Evolutionary conservation across 345 rosid species (phyloP), one percentile per base, ranked within the genome.

Genomic region (Geranium brycei): DNA sequence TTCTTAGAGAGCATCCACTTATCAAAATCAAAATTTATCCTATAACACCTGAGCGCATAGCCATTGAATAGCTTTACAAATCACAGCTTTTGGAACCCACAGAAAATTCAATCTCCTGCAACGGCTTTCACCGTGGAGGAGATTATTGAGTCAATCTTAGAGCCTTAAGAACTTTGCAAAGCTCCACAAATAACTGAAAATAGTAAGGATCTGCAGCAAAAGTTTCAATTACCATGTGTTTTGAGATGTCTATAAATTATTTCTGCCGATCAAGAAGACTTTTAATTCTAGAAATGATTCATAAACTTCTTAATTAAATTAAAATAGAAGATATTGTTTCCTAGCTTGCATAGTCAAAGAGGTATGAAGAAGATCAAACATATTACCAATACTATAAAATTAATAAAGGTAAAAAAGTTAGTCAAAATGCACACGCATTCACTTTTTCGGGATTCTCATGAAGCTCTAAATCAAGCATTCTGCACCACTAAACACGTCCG

Each of bases 171-270:
- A 63, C 23, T 41, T 62, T 30, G 38, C 51, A 6, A 65, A 58
- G 56, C 69, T 60, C 55, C 73, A 61, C 61, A 67, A 71, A 32
- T 28, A 76, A 57, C 17, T 28, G 7, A 62, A 60, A 31, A 56
- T 40, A 16, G 64, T n/a, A 32, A 65, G 65, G 57, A 64, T 75
- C 64, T 28, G 19, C 14, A 31, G 28, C 17, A 14, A 31, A 59
- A 47, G 10, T 38, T 61, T 17, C 28, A 6, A 17, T 19, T 14
- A 18, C 68, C 38, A 62, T 62, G 17, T 60, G 59, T 62, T 12
- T 19, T 19, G 14, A 55, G 28, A 65, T 51, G 7, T 6, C 32
- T 19, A 19, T 47, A 47, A 6, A 47, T 47, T 23, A 68, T 58
- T 57, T 18, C 61, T 14, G 55, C 60, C 19, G 6, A 68, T 57